Conservation (phyloP, 345 rosid species). For the Nephelium lappaceum region DNA sequence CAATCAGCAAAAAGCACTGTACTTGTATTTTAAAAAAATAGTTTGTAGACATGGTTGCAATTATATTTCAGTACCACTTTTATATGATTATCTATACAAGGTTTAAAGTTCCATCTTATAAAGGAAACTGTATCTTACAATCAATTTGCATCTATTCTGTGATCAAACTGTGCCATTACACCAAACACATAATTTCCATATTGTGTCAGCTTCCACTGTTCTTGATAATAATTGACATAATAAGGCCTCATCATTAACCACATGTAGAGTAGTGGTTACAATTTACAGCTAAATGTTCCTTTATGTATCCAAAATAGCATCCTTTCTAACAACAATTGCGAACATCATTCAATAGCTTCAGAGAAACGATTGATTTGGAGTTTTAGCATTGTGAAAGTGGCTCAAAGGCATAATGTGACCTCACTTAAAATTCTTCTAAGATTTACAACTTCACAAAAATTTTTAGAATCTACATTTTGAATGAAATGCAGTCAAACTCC, state of each 20-base stretch:
- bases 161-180: background rate
- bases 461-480: background rate
- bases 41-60: background rate
- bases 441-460: background rate
- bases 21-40: background rate
- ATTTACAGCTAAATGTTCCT: no score
- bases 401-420: background rate
- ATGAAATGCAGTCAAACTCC: background rate
- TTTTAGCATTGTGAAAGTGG: background rate
- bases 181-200: background rate
- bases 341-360: background rate
- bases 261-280: background rate
- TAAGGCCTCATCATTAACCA: background rate
- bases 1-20: background rate
- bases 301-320: no score
- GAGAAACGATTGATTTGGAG: background rate
- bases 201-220: no score
- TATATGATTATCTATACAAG: background rate
- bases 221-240: background rate
- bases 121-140: background rate
- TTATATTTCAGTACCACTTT: background rate
- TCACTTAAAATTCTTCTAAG: background rate
- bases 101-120: background rate
- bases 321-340: background rate
- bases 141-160: background rate